Evolutionary conservation across 306 rosid species (phyloP).

Genomic region (Quercus wislizeni): DNA sequence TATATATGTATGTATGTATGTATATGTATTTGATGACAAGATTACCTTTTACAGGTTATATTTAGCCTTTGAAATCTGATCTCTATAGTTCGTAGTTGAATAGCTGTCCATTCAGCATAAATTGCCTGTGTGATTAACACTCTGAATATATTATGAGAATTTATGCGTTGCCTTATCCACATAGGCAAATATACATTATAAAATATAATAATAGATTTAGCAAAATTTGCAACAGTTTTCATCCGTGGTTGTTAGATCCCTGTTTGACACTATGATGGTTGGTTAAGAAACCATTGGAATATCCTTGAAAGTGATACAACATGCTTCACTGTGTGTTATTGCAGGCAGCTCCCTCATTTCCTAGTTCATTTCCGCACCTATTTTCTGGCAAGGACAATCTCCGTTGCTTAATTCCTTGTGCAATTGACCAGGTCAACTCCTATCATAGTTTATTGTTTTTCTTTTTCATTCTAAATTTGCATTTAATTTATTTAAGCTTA

Average conservation of each 20-base stretch:
- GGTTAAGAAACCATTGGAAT: not conserved
- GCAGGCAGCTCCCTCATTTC: slow-evolving; percentile 98
- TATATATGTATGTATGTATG: too few species aligned
- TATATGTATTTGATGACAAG: not conserved
- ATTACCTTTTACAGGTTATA: not conserved
- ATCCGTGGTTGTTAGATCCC: not conserved
- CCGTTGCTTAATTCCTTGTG: slow-evolving; percentile 95
- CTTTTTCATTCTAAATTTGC: slow-evolving; percentile 1
- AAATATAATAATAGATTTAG: not conserved
- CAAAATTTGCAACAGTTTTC: not conserved
- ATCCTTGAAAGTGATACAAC: slow-evolving; percentile 24
- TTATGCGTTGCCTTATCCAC: not conserved
- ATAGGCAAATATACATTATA: not conserved
- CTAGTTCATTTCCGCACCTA: slow-evolving; percentile 94
- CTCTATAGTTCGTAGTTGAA: slow-evolving; percentile 1
- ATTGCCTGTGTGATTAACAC: not conserved
- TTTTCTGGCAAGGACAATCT: slow-evolving; percentile 71
- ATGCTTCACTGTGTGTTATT: slow-evolving; percentile 22
- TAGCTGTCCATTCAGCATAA: not conserved
- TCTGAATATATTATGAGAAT: not conserved
- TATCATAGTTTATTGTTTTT: not conserved
- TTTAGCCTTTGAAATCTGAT: not conserved
- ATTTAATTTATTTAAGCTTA: not conserved
- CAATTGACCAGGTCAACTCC: slow-evolving; percentile 81
- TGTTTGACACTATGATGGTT: not conserved